Percentiles rank a stretch among this genome's conserved stretches.
These are phyloP conservation scores for Neurospora sp. DNA, from an alignment of 495 filamentous ascomycete species.

Conservation along the genomic window DNA sequence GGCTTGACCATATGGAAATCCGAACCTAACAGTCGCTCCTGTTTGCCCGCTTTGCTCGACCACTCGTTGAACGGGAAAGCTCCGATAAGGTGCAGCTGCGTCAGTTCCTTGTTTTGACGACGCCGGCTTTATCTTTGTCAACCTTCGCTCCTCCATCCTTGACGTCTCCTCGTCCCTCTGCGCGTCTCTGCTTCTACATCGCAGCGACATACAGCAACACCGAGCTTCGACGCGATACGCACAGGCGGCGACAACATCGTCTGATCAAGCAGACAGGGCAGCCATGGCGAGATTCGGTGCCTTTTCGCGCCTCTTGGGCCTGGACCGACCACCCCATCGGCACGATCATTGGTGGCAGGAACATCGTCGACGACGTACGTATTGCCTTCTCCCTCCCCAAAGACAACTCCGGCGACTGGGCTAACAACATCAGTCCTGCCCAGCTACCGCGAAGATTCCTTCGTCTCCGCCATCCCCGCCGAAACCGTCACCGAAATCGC, in stretches of 20 bases:
- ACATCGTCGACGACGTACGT: slow-evolving; percentile 29
- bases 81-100: background rate
- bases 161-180: background rate
- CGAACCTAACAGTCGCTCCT: background rate
- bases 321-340: slow-evolving; percentile 27
- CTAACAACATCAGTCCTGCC: slow-evolving; percentile 46
- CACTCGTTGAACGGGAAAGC: background rate
- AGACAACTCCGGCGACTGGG: slow-evolving; percentile 15
- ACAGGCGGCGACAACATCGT: background rate
- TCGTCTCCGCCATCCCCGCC: slow-evolving; percentile 53
- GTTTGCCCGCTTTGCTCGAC: background rate
- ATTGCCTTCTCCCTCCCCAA: background rate
- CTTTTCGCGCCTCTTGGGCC: slow-evolving; percentile 25
- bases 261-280: background rate
- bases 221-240: background rate
- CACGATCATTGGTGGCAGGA: slow-evolving; percentile 29
- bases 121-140: background rate
- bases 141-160: background rate
- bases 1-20: no score
- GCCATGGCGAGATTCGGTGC: slow-evolving; percentile 21
- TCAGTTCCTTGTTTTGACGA: background rate
- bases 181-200: background rate
- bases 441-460: slow-evolving; percentile 37
- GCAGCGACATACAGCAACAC: background rate
- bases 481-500: slow-evolving; percentile 77